Percentiles rank a stretch among this genome's conserved stretches.
These are phyloP conservation scores for Coniosporium apollinis DNA, from an alignment of 495 filamentous ascomycete genomes.

Conservation along the genomic window DNA sequence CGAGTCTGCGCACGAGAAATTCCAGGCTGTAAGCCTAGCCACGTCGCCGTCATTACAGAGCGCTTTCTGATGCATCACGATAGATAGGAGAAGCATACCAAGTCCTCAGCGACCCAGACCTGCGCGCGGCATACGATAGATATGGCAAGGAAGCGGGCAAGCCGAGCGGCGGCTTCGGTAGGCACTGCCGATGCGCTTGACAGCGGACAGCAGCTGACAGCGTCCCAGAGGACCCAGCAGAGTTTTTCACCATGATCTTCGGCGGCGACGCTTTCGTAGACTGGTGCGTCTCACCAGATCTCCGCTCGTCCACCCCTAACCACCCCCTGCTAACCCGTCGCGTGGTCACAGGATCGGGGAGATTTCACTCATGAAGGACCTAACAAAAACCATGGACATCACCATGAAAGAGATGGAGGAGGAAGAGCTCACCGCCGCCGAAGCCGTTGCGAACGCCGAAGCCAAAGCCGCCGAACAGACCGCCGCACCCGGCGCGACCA, in stretches of 20 bases:
- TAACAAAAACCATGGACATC: slow-evolving; percentile 30
- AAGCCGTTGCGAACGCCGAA: slow-evolving; percentile 11
- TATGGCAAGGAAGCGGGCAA: slow-evolving; percentile 86
- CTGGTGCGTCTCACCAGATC: slow-evolving; percentile 14
- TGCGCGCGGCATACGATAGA: slow-evolving; percentile 87
- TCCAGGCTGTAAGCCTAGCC: slow-evolving; percentile 49
- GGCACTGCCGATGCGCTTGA: background rate
- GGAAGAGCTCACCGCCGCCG: slow-evolving; percentile 14
- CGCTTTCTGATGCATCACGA: slow-evolving; percentile 4
- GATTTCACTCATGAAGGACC: slow-evolving; percentile 29
- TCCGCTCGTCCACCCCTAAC: slow-evolving; percentile 4
- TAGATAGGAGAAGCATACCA: slow-evolving; percentile 95
- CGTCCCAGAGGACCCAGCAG: slow-evolving; percentile 63
- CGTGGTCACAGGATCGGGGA: slow-evolving; percentile 25
- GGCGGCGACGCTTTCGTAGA: slow-evolving; percentile 87
- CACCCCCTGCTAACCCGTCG: too few species aligned
- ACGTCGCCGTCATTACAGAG: background rate
- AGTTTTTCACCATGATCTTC: slow-evolving; percentile 98
- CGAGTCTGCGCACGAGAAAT: slow-evolving; percentile 79
- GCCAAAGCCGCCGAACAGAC: slow-evolving; percentile 34
- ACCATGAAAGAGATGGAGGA: slow-evolving; percentile 24
- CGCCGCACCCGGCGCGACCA: too few species aligned
- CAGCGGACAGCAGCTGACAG: slow-evolving; percentile 13
- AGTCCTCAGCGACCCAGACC: slow-evolving; percentile 72
- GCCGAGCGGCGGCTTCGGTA: slow-evolving; percentile 77